A percentile compares a stretch with the other conserved stretches of the same genome.
These are phyloP conservation scores for Paraconiothyrium brasiliense DNA, from an alignment of 2,329 filamentous ascomycete genomes.

Conservation along the genomic window DNA sequence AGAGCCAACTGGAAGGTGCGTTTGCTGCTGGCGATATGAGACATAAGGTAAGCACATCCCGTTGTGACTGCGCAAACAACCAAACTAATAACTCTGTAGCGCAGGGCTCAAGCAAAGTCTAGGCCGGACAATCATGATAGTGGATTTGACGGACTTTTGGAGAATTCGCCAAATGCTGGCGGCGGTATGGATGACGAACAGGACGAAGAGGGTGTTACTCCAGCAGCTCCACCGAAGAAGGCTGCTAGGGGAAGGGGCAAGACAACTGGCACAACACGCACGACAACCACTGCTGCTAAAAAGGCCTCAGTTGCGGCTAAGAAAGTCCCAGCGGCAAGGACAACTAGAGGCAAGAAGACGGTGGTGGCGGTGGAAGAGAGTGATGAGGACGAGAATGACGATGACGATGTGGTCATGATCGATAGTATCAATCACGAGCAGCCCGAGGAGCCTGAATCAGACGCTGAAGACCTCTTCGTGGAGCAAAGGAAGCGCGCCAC, in stretches of 20 bases:
- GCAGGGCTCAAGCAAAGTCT: conserved; percentile 71
- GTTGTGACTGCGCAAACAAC: conserved; percentile 21
- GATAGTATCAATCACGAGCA: conserved; percentile 54
- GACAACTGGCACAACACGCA: conserved; percentile 49
- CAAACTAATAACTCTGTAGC: conserved; percentile 43
- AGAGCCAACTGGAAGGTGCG: conserved; percentile 73
- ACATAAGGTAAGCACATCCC: conserved; percentile 42
- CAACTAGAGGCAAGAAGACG: conserved; percentile 52
- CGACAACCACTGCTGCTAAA: conserved; percentile 38
- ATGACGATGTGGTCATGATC: conserved; percentile 54
- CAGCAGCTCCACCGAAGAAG: conserved; percentile 47
- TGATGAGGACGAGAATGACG: conserved; percentile 46
- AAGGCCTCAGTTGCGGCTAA: conserved; percentile 47
- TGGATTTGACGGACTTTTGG: conserved; percentile 89
- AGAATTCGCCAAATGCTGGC: conserved; percentile 75
- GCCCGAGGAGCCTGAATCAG: conserved; percentile 51
- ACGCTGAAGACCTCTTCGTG: conserved; percentile 54
- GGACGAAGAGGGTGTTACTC: conserved; percentile 50
- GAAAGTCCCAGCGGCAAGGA: conserved; percentile 47
- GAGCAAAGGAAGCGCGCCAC: conserved; percentile 24
- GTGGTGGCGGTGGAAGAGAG: conserved; percentile 55
- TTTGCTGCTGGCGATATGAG: conserved; percentile 73
- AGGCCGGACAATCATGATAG: conserved; percentile 86
- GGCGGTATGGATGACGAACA: conserved; percentile 62
- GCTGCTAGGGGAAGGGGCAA: conserved; percentile 58